phyloP scores from a whole-genome alignment of 306 rosid genomes.

The Castanopsis chinensis region DNA sequence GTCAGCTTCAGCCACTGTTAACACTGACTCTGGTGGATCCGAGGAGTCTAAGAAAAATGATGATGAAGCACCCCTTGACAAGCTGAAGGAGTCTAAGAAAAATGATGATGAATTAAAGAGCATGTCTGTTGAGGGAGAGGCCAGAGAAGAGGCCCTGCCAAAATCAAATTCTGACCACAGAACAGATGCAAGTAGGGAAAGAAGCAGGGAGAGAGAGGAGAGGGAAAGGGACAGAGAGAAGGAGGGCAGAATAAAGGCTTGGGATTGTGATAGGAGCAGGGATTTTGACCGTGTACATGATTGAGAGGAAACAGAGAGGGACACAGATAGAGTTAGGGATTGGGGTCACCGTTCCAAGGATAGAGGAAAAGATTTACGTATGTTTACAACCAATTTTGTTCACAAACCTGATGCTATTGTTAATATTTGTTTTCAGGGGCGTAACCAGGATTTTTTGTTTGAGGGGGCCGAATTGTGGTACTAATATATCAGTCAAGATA shows the following conservation, averaged over 20 bases:
- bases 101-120: slow-evolving; percentile 68
- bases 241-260: slow-evolving; percentile 57
- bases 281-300: slow-evolving; percentile 83
- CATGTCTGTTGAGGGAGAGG: slow-evolving; percentile 47
- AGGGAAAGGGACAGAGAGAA: slow-evolving; percentile 45
- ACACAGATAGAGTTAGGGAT: slow-evolving; percentile 47
- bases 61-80: slow-evolving; percentile 64
- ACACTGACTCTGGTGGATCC: slow-evolving; percentile 45
- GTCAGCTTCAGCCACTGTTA: slow-evolving; percentile 36
- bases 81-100: slow-evolving; percentile 53
- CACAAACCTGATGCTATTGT: neutral
- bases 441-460: neutral
- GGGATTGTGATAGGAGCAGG: slow-evolving; percentile 83
- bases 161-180: slow-evolving; percentile 66
- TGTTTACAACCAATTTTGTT: neutral
- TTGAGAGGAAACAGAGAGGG: slow-evolving; percentile 74
- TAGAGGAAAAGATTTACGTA: slow-evolving; percentile 80
- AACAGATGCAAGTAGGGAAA: slow-evolving; percentile 50
- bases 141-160: slow-evolving; percentile 47
- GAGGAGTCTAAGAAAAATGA: slow-evolving; percentile 58
- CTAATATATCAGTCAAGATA: too few relatives aligned
- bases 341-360: slow-evolving; percentile 66
- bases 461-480: too few relatives aligned
- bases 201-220: slow-evolving; percentile 48
- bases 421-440: neutral